Evolutionary conservation across 2,329 filamentous ascomycete species (phyloP).

Genomic region (Pseudogymnoascus sp.): DNA sequence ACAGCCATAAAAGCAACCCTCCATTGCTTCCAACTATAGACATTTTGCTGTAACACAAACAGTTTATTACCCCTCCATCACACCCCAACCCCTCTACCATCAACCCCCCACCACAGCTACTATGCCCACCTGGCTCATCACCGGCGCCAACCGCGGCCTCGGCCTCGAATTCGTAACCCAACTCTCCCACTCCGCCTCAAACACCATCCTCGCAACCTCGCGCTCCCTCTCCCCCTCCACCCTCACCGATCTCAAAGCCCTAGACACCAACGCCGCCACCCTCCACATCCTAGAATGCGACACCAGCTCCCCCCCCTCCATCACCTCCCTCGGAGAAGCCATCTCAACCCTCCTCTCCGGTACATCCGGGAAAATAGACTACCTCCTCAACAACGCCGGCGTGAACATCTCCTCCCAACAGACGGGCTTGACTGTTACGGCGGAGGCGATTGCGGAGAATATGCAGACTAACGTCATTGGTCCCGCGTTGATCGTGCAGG

Average conservation of each 20-base stretch:
- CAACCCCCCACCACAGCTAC: background rate
- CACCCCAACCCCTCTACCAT: background rate
- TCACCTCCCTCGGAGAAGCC: conserved; percentile 28
- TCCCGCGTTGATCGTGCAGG: conserved; percentile 36
- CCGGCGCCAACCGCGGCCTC: conserved; percentile 19
- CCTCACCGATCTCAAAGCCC: conserved; percentile 23
- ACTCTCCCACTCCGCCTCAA: conserved; percentile 23
- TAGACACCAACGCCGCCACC: conserved; percentile 21
- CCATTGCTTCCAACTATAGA: background rate
- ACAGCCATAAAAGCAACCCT: background rate
- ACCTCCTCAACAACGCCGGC: conserved; percentile 33
- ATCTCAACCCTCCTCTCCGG: conserved; percentile 26
- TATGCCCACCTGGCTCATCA: conserved; percentile 16
- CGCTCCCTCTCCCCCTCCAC: conserved; percentile 26
- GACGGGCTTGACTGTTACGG: conserved; percentile 31
- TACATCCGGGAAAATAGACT: conserved; percentile 31
- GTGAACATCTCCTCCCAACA: conserved; percentile 32
- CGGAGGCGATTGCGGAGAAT: conserved; percentile 30
- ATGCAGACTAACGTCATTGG: conserved; percentile 39
- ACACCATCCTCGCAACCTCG: conserved; percentile 33
- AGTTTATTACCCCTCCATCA: background rate
- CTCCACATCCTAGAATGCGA: conserved; percentile 36
- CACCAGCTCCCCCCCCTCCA: conserved; percentile 28
- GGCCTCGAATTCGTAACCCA: conserved; percentile 20
- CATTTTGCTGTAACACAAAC: background rate